Conservation (phyloP, 148 eudicot species). For the Amaranthus cruentus region DNA sequence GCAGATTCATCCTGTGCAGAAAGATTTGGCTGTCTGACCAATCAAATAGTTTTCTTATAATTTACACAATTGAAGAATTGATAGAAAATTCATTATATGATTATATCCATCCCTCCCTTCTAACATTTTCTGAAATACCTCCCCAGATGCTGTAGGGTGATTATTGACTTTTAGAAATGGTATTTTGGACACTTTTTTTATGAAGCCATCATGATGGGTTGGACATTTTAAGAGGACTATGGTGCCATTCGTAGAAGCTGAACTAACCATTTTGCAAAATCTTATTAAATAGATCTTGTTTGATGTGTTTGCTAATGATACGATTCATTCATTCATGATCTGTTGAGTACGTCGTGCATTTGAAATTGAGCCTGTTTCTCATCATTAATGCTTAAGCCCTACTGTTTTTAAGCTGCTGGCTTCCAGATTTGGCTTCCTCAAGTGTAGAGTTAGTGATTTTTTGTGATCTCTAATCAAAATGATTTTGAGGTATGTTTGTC, state of each 20-base stretch:
- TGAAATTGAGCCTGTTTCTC: background rate
- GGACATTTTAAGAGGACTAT: background rate
- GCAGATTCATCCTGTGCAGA: background rate
- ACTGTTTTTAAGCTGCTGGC: background rate
- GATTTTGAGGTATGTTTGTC: background rate
- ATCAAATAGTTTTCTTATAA: background rate
- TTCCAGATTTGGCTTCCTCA: background rate
- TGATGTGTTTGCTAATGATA: background rate
- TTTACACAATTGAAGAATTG: background rate
- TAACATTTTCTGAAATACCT: background rate
- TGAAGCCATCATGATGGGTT: background rate
- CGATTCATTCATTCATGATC: background rate
- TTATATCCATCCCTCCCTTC: background rate
- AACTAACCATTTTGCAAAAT: background rate
- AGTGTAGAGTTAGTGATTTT: background rate
- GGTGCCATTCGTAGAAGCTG: background rate
- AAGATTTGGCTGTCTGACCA: background rate
- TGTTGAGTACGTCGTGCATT: background rate
- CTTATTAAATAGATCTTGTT: background rate
- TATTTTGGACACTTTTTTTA: background rate
- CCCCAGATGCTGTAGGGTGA: background rate
- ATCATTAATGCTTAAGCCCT: background rate
- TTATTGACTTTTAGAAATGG: background rate
- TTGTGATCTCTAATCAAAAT: constrained; percentile 9
- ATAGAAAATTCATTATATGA: background rate